Percentiles rank a stretch among this genome's conserved stretches.
Evolutionary conservation across 2,329 filamentous ascomycete genomes (phyloP).

Genomic region (Colletotrichum costaricense): DNA sequence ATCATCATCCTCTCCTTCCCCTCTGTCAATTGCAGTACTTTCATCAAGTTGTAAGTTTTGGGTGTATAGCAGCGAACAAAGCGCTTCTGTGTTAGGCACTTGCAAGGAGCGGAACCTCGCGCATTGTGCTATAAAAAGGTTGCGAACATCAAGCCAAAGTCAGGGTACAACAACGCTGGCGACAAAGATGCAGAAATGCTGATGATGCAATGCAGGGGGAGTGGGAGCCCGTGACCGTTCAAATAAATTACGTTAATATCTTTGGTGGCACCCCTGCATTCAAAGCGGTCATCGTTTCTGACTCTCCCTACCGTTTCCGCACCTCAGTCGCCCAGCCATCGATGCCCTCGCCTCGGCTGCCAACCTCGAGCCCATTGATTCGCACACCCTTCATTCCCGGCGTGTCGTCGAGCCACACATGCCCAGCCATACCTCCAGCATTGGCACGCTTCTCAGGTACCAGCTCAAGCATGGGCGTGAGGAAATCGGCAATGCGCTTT

Average conservation of each 20-base stretch:
- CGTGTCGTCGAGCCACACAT: slow-evolving; percentile 84
- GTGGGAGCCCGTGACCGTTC: slow-evolving; percentile 17
- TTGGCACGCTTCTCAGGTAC: slow-evolving; percentile 91
- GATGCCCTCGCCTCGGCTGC: slow-evolving; percentile 89
- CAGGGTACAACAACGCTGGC: neutral
- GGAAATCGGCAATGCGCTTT: slow-evolving; percentile 81
- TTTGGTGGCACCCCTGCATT: slow-evolving; percentile 21
- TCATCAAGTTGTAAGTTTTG: neutral
- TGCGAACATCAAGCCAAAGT: slow-evolving; percentile 8
- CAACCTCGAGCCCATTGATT: slow-evolving; percentile 79
- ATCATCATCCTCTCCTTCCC: neutral
- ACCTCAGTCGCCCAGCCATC: slow-evolving; percentile 93
- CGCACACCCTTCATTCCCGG: slow-evolving; percentile 87
- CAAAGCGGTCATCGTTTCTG: slow-evolving; percentile 23
- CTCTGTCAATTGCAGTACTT: neutral
- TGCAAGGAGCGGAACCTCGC: slow-evolving; percentile 25
- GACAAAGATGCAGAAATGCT: slow-evolving; percentile 1
- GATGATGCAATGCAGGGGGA: neutral
- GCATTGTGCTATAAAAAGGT: neutral
- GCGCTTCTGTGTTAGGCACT: neutral
- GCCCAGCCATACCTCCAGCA: slow-evolving; percentile 92
- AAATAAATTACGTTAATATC: slow-evolving; percentile 27
- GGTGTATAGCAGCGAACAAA: neutral
- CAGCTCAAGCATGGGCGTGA: slow-evolving; percentile 91
- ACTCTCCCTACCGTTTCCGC: slow-evolving; percentile 74